Percentiles rank a stretch among this genome's conserved stretches.
phyloP scores from a whole-genome alignment of 805 yeast genomes.

The Jamesozyma hellenica region DNA sequence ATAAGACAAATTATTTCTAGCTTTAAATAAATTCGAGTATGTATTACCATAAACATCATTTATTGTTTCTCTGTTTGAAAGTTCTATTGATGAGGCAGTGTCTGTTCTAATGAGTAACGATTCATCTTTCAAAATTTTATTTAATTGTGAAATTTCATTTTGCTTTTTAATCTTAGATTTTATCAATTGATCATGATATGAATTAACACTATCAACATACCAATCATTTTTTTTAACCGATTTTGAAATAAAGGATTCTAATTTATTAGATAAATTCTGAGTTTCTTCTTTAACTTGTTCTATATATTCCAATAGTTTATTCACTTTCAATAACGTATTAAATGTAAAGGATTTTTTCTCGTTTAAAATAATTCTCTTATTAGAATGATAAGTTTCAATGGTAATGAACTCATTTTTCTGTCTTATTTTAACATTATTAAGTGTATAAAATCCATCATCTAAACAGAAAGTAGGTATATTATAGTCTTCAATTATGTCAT shows the following conservation, averaged over 20 bases:
- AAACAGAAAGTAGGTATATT: constrained; percentile 20
- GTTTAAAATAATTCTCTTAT: background rate
- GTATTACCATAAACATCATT: constrained; percentile 22
- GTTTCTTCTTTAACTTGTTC: constrained; percentile 17
- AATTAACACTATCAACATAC: constrained; percentile 3
- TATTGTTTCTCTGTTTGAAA: background rate
- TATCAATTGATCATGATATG: constrained; percentile 6
- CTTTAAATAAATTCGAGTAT: constrained; percentile 16
- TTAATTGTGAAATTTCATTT: background rate
- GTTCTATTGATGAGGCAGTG: constrained; percentile 1
- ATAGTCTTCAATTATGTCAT: constrained; percentile 3
- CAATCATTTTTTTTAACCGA: constrained; percentile 2
- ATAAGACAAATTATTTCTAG: constrained; percentile 8
- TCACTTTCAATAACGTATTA: constrained; percentile 21
- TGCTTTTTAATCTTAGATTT: constrained; percentile 1
- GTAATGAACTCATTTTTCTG: background rate
- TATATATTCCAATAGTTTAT: constrained; percentile 22
- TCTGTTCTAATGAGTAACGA: background rate
- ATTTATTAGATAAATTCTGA: constrained; percentile 5
- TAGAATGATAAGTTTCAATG: background rate
- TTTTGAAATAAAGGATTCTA: constrained; percentile 8
- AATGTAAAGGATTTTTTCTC: constrained; percentile 18
- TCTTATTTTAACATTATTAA: constrained; percentile 2
- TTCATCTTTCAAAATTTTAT: background rate
- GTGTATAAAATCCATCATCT: constrained; percentile 18